phyloP scores from a whole-genome alignment of 2,329 filamentous ascomycete species.

The Furcasterigmium sp. region DNA sequence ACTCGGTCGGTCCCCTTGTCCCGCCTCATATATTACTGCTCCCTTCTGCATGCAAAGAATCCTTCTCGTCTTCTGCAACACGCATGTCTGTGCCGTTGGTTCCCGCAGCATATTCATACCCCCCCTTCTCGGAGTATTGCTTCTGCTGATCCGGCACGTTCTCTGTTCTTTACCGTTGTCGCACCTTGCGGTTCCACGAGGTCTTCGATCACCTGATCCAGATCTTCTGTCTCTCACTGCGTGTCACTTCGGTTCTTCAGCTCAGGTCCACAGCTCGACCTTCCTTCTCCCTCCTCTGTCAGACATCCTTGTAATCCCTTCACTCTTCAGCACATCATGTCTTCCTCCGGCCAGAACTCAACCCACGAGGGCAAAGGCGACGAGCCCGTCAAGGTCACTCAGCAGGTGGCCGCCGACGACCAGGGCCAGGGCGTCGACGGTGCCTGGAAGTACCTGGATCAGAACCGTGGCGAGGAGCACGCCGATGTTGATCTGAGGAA shows the following conservation, averaged over 20 bases:
- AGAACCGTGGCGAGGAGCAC: slow-evolving; percentile 27
- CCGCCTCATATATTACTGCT: too few relatives aligned
- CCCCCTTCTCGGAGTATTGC: too few relatives aligned
- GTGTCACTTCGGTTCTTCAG: background rate
- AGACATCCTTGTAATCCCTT: background rate
- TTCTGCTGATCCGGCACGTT: too few relatives aligned
- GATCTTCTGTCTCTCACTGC: background rate
- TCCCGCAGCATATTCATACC: too few relatives aligned
- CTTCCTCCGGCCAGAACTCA: slow-evolving; percentile 16
- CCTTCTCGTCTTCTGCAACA: too few relatives aligned
- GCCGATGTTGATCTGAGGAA: slow-evolving; percentile 34
- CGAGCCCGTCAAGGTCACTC: slow-evolving; percentile 9
- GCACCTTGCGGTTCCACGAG: too few relatives aligned
- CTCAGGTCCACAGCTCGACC: background rate
- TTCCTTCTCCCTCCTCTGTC: background rate
- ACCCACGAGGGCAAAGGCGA: slow-evolving; percentile 3
- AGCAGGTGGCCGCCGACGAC: slow-evolving; percentile 8
- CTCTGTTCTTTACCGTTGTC: too few relatives aligned
- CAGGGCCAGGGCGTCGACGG: slow-evolving; percentile 28
- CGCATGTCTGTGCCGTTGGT: too few relatives aligned
- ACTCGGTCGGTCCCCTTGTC: too few relatives aligned
- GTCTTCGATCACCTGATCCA: too few relatives aligned
- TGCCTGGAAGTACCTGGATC: slow-evolving; percentile 40
- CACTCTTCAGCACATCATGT: slow-evolving; percentile 13
- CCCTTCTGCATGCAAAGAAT: too few relatives aligned